phyloP scores from a whole-genome alignment of 1,284 basidiomycete species.

The Flammula alnicola region DNA sequence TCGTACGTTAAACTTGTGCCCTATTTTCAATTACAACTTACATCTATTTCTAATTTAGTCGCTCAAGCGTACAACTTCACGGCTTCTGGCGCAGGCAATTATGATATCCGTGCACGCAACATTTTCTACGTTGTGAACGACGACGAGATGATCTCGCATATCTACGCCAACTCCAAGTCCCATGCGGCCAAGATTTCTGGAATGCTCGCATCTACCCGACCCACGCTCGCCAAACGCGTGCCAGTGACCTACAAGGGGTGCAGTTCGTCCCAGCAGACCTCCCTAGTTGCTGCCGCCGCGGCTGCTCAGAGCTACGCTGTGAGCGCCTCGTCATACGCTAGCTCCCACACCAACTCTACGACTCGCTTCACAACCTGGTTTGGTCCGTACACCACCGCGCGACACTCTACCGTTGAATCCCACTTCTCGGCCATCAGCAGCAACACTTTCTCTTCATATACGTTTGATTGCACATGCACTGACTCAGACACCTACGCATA shows the following conservation, averaged over 20 bases:
- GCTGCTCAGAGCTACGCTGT: conserved; percentile 37
- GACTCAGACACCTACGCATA: conserved; percentile 46
- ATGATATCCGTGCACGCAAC: too few relatives aligned
- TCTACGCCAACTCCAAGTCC: neutral
- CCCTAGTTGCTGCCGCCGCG: neutral
- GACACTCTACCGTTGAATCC: conserved; percentile 37
- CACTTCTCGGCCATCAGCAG: conserved; percentile 37
- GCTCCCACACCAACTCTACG: too few relatives aligned
- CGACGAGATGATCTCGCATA: neutral
- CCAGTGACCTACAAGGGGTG: neutral
- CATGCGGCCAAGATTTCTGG: neutral
- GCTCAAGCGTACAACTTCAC: neutral
- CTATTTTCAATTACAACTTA: neutral
- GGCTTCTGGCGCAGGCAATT: too few relatives aligned
- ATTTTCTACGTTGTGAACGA: too few relatives aligned
- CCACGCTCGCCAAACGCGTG: neutral
- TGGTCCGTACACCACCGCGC: conserved; percentile 38
- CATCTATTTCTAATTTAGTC: neutral
- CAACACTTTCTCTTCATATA: conserved; percentile 24
- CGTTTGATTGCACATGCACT: too few relatives aligned
- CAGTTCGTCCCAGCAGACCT: neutral
- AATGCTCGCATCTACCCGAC: neutral
- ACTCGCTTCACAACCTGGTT: conserved; percentile 49
- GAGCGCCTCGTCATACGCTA: conserved; percentile 32
- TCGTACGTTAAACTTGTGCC: conserved; percentile 32